Conservation (phyloP, 352 stramenopile genomes). For the Phytophthora litchii region DNA sequence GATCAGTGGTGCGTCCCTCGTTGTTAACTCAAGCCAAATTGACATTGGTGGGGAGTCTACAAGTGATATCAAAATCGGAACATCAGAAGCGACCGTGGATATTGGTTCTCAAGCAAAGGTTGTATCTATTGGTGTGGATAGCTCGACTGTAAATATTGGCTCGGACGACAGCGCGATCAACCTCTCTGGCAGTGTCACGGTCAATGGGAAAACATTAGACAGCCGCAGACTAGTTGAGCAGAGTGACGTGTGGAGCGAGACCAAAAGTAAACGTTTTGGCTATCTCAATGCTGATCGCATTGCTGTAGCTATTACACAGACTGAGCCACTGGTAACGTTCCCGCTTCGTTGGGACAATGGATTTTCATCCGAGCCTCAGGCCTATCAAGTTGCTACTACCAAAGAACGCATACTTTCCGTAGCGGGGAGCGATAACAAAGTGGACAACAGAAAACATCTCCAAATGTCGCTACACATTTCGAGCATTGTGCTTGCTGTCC, state of each 20-base stretch:
- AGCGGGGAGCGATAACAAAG: not conserved
- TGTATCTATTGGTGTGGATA: constrained; percentile 40
- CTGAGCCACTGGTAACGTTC: constrained; percentile 25
- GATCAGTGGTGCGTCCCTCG: constrained; percentile 30
- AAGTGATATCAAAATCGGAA: constrained; percentile 40
- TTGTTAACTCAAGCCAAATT: constrained; percentile 35
- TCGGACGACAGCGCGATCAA: constrained; percentile 41
- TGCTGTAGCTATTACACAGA: constrained; percentile 10
- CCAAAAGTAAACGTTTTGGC: constrained; percentile 29
- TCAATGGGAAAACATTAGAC: constrained; percentile 57
- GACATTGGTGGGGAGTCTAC: constrained; percentile 43
- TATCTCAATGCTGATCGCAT: constrained; percentile 43
- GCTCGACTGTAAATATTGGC: constrained; percentile 41
- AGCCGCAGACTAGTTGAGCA: constrained; percentile 31
- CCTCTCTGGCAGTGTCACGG: constrained; percentile 50
- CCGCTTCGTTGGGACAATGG: constrained; percentile 34
- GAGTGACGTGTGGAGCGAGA: constrained; percentile 1
- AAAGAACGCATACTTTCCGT: constrained; percentile 29
- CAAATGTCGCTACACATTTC: constrained; percentile 40
- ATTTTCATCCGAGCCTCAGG: constrained; percentile 36
- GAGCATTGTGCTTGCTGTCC: constrained; percentile 30
- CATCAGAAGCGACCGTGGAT: constrained; percentile 25
- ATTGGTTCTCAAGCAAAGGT: constrained; percentile 32
- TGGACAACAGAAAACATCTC: constrained; percentile 24
- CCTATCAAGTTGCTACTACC: constrained; percentile 29